Conservation (phyloP, 1,284 basidiomycete species). For the Cutaneotrichosporon curvatum region DNA sequence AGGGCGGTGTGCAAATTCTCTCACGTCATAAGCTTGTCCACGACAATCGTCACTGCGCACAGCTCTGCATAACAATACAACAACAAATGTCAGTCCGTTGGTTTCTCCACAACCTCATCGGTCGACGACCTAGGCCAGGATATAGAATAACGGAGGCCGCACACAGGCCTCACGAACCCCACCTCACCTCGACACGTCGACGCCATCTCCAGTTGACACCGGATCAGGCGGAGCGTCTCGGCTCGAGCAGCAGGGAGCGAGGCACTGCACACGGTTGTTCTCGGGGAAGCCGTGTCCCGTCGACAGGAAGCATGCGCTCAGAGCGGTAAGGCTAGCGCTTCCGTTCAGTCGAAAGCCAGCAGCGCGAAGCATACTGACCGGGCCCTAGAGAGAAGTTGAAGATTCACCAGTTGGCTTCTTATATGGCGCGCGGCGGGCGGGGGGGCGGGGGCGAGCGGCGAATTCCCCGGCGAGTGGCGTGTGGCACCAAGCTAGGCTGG, state of each 20-base stretch:
- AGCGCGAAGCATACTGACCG: conserved; percentile 10
- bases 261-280: conserved; percentile 6
- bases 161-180: neutral
- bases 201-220: conserved; percentile 1
- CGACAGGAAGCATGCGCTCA: conserved; percentile 21
- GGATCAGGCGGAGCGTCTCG: conserved; percentile 10
- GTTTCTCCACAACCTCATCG: conserved; percentile 26
- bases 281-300: conserved; percentile 25
- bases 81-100: conserved; percentile 19
- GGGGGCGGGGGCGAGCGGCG: too few species aligned
- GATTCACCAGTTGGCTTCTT: too few species aligned
- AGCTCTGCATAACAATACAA: neutral
- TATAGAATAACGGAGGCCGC: conserved; percentile 24
- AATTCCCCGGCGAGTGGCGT: too few species aligned
- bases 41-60: too few species aligned
- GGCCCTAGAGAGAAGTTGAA: conserved; percentile 8
- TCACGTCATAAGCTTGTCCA: too few species aligned
- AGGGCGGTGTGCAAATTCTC: too few species aligned
- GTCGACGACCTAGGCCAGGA: conserved; percentile 27
- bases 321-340: conserved; percentile 8
- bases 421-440: too few species aligned
- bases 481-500: too few species aligned
- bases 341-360: conserved; percentile 16
- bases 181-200: conserved; percentile 13
- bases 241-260: conserved; percentile 2